Conservation (phyloP, 2,329 filamentous ascomycete species). For the Neophaeococcomyces mojaviensis region DNA sequence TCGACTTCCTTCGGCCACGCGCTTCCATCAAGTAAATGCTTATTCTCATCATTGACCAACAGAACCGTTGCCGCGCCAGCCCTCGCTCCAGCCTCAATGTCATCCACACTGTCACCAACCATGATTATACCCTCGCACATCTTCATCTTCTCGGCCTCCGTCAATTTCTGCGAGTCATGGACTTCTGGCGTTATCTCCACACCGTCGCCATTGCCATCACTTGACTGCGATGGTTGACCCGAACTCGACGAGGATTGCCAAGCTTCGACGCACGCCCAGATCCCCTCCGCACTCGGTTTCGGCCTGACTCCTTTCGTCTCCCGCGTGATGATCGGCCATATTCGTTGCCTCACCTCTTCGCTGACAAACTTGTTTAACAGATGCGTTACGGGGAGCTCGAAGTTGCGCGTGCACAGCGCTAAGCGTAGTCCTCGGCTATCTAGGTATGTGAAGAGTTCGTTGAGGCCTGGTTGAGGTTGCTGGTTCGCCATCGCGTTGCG, state of each 20-base stretch:
- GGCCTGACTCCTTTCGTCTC: conserved; percentile 19
- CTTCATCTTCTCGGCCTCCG: conserved; percentile 43
- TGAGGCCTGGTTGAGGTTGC: conserved; percentile 71
- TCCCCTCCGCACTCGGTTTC: conserved; percentile 22
- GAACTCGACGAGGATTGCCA: too few species aligned
- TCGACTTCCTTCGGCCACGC: conserved; percentile 57
- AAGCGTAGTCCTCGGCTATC: conserved; percentile 56
- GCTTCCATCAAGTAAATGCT: conserved; percentile 55
- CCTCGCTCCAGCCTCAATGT: conserved; percentile 77
- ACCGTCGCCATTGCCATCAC: conserved; percentile 5
- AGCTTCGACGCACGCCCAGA: conserved; percentile 20
- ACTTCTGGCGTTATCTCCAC: neutral
- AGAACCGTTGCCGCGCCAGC: conserved; percentile 89
- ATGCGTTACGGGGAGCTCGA: conserved; percentile 52
- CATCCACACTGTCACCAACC: conserved; percentile 75
- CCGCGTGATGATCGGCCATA: conserved; percentile 21
- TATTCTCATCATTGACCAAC: conserved; percentile 75
- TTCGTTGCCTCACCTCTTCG: conserved; percentile 10
- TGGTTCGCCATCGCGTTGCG: conserved; percentile 71
- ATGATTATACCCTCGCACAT: conserved; percentile 16
- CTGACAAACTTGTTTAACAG: conserved; percentile 24
- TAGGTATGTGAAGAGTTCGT: conserved; percentile 73
- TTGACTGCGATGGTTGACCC: too few species aligned
- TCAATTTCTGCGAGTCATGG: neutral
- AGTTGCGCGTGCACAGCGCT: conserved; percentile 91